These are phyloP conservation scores for Scheffersomyces coipomensis DNA, from an alignment of 805 yeast genomes.

Conservation along the genomic window DNA sequence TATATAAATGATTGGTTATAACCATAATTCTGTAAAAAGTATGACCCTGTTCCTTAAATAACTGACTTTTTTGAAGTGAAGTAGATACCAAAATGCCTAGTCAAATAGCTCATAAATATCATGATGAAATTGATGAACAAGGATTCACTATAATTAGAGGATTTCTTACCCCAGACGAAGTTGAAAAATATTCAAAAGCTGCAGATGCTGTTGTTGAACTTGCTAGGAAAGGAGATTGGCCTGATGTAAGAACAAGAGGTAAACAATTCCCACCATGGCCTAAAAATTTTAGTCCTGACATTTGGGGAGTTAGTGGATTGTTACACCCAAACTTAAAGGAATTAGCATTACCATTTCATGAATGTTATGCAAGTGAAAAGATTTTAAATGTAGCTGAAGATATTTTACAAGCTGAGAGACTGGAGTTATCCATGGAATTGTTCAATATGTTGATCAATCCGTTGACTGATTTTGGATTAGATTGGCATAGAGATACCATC, in stretches of 20 bases:
- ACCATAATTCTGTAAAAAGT: too few relatives aligned
- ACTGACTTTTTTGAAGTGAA: too few relatives aligned
- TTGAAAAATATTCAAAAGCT: slow-evolving; percentile 32
- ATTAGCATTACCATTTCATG: slow-evolving; percentile 35
- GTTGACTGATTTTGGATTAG: slow-evolving; percentile 49
- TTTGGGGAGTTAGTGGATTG: slow-evolving; percentile 52
- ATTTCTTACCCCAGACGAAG: slow-evolving; percentile 41
- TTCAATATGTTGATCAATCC: slow-evolving; percentile 55
- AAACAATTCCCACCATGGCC: slow-evolving; percentile 63
- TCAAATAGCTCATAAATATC: slow-evolving; percentile 21
- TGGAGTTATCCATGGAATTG: slow-evolving; percentile 44
- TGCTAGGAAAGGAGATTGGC: slow-evolving; percentile 50
- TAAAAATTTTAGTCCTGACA: slow-evolving; percentile 46
- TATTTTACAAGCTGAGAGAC: slow-evolving; percentile 37
- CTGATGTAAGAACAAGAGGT: slow-evolving; percentile 47
- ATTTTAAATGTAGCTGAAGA: slow-evolving; percentile 40
- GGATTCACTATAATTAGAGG: slow-evolving; percentile 39
- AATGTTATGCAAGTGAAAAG: slow-evolving; percentile 37
- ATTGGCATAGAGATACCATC: slow-evolving; percentile 54
- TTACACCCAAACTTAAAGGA: slow-evolving; percentile 46
- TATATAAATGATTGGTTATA: too few relatives aligned
- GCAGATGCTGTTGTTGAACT: slow-evolving; percentile 35
- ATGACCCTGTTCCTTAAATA: too few relatives aligned
- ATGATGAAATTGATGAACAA: slow-evolving; percentile 32
- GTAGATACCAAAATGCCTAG: too few relatives aligned